These are phyloP conservation scores for Persicaria tinctoria DNA, from an alignment of 148 eudicot genomes.

Conservation along the genomic window DNA sequence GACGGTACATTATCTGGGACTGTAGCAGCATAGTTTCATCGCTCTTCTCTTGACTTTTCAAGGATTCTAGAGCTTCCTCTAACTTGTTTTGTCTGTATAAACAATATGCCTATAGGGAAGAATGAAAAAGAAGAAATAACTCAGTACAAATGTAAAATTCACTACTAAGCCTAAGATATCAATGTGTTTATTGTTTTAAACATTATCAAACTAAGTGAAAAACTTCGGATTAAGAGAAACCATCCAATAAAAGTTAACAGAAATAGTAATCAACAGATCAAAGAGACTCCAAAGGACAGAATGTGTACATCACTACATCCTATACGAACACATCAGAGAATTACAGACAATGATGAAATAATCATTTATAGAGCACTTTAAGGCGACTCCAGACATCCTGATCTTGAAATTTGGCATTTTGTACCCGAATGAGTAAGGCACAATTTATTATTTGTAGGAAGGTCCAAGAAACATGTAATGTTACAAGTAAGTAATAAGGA, in stretches of 20 bases:
- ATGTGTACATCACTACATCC: background rate
- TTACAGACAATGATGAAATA: background rate
- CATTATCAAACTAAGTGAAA: background rate
- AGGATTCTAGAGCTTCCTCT: conserved; percentile 62
- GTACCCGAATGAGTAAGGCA: too few species aligned
- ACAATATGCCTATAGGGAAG: conserved; percentile 63
- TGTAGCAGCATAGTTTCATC: conserved; percentile 53
- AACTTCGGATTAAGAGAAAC: background rate
- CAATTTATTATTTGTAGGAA: background rate
- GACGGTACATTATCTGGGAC: conserved; percentile 76
- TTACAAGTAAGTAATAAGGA: background rate
- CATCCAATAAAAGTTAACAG: background rate
- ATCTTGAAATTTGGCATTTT: too few species aligned
- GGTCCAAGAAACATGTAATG: background rate
- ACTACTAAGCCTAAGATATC: background rate
- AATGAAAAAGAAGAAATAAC: conserved; percentile 16
- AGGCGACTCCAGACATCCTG: background rate
- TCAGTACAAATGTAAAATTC: background rate
- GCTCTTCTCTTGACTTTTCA: conserved; percentile 57
- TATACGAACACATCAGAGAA: background rate
- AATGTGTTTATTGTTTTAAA: background rate
- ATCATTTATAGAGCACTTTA: background rate
- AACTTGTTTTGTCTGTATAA: conserved; percentile 74
- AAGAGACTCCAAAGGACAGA: background rate
- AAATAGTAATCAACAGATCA: background rate